phyloP scores from a whole-genome alignment of 768 basidiomycete genomes.

The Terana coerulea region DNA sequence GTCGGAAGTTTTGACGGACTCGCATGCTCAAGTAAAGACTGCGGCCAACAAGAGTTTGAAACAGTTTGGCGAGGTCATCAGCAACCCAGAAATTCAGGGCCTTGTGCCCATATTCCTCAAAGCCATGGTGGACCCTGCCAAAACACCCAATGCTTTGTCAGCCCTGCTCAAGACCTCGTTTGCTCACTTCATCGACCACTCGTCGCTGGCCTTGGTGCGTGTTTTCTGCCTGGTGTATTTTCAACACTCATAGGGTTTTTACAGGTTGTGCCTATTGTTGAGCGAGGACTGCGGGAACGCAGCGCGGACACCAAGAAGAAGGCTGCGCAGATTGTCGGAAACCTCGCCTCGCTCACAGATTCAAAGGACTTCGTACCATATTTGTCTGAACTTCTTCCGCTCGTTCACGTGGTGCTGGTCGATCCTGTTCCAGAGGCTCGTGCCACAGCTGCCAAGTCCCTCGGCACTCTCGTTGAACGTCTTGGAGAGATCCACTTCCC shows the following conservation, averaged over 20 bases:
- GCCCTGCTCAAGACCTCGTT: constrained; percentile 91
- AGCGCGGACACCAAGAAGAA: constrained; percentile 94
- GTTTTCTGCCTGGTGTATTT: background rate
- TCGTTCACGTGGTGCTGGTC: constrained; percentile 89
- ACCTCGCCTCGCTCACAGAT: constrained; percentile 85
- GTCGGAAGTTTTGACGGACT: constrained; percentile 92
- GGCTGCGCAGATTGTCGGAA: constrained; percentile 97
- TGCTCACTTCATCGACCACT: constrained; percentile 97
- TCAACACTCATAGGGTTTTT: background rate
- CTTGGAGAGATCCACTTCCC: constrained; percentile 95
- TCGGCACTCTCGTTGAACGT: constrained; percentile 95
- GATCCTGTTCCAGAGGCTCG: constrained; percentile 98
- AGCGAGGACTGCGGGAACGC: constrained; percentile 87
- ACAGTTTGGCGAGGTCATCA: constrained; percentile 97
- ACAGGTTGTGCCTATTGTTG: constrained; percentile 91
- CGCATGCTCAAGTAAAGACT: constrained; percentile 91
- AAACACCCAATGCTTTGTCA: constrained; percentile 82
- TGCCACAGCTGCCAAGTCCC: constrained; percentile 93
- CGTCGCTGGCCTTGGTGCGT: constrained; percentile 86
- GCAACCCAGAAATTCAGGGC: constrained; percentile 93
- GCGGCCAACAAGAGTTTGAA: constrained; percentile 96
- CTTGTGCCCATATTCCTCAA: constrained; percentile 88
- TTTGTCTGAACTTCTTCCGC: constrained; percentile 79
- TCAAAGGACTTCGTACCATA: constrained; percentile 94
- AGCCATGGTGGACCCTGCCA: constrained; percentile 91